Base-by-base conservation (phyloP, 495 filamentous ascomycete species). In the Parachaetomium inaequale region DNA sequence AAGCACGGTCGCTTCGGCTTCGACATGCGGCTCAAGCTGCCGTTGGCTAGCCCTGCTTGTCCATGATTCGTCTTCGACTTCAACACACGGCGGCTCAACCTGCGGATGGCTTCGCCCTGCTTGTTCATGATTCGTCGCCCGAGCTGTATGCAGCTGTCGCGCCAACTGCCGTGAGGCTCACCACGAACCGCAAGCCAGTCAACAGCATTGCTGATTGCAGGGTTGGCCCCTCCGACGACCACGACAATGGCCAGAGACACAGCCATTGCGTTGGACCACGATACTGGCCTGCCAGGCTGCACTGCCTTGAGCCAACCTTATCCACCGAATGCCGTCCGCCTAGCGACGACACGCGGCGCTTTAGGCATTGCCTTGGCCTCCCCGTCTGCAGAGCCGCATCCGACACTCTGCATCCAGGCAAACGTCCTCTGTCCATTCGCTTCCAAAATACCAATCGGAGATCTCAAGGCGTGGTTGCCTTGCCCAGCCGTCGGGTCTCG, bases 331-430 rank as follows among this genome's bases (percentile, higher is more conserved):
- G 4, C 19, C 17, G n/a, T 36, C 7, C 50, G 10, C 29, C 29
- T 21, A 8, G 26, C 29, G 29, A 53, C 17, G 50, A 21, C 7
- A 53, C 12, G 21, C 46, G 46, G 50, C 19, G 7, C 4, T 4
- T 23, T 36, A 5, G 46, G 17, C 10, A 21, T 50, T 15, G 14
- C 7, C n/a, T n/a, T 52, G 32, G 32, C 26, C 49, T 32, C 4
- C 49, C 4, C 10, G 42, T 7, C 19, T 40, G 54, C 38, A 45
- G 54, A 56, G 54, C 38, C 54, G 38, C 54, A 56, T 56, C 26
- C n/a, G 14, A 31, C 38, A 19, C 8, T 38, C 4, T 45, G 21
- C 11, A 29, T 43, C 54, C 38, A 45, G 54, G 54, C 54, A 56
- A 12, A 43, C 19, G n/a, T n/a, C 31, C 2, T 11, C 10, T 25